These are phyloP conservation scores for Monilinia fructigena DNA, from an alignment of 2,329 filamentous ascomycete species.

Conservation along the genomic window DNA sequence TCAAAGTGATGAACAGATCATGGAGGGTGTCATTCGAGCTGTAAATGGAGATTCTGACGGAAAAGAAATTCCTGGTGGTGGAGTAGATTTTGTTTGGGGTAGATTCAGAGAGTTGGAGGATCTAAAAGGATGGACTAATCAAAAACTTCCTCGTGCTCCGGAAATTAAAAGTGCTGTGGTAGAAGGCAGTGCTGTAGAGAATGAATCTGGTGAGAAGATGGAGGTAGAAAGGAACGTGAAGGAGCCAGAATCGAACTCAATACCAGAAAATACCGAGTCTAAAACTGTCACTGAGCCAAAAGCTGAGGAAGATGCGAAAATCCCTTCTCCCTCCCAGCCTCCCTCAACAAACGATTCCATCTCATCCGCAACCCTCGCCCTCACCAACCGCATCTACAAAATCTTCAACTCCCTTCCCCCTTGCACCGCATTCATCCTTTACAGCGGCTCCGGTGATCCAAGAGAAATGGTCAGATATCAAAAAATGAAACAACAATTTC, in stretches of 20 bases:
- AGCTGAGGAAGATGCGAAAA: neutral
- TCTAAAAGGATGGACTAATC: slow-evolving; percentile 65
- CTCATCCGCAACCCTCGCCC: slow-evolving; percentile 29
- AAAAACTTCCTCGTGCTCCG: slow-evolving; percentile 39
- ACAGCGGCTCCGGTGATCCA: slow-evolving; percentile 67
- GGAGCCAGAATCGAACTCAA: neutral
- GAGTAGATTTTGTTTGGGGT: slow-evolving; percentile 66
- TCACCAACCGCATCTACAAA: slow-evolving; percentile 49
- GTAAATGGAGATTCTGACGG: slow-evolving; percentile 58
- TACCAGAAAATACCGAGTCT: neutral
- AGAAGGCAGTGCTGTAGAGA: neutral
- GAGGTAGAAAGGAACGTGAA: neutral
- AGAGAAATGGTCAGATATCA: slow-evolving; percentile 63
- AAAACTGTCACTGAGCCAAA: neutral
- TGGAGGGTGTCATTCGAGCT: slow-evolving; percentile 55
- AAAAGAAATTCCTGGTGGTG: slow-evolving; percentile 55
- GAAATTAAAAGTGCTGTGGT: neutral
- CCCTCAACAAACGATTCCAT: neutral
- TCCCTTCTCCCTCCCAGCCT: neutral
- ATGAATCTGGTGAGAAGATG: neutral
- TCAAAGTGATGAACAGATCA: slow-evolving; percentile 58
- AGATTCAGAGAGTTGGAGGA: slow-evolving; percentile 65
- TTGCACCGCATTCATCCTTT: slow-evolving; percentile 64
- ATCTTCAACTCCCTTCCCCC: slow-evolving; percentile 60
- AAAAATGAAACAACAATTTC: slow-evolving; percentile 59